Evolutionary conservation across 2,329 filamentous ascomycete species (phyloP).

Genomic region (Aphanoascus verrucosus): DNA sequence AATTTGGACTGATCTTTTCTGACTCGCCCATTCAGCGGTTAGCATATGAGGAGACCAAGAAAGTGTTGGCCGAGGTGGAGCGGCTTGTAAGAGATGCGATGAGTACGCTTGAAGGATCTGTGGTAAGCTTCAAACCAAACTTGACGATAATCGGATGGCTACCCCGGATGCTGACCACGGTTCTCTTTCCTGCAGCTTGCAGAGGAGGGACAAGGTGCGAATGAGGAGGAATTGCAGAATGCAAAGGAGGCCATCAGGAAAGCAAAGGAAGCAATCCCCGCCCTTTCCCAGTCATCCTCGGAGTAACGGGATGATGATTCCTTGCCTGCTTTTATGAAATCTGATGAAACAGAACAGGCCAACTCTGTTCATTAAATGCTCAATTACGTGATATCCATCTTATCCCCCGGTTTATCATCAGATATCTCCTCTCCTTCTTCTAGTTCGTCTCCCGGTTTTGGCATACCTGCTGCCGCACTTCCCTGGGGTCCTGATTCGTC

Average conservation of each 20-base stretch:
- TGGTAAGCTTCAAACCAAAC: constrained; percentile 44
- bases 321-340: background rate
- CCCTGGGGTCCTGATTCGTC: constrained; percentile 26
- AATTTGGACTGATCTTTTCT: background rate
- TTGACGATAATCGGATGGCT: background rate
- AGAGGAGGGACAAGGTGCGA: constrained; percentile 33
- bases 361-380: background rate
- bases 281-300: background rate
- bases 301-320: background rate
- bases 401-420: constrained; percentile 41
- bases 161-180: background rate
- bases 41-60: constrained; percentile 79
- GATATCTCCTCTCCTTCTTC: constrained; percentile 43
- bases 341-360: background rate
- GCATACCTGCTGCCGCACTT: constrained; percentile 20
- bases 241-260: constrained; percentile 34
- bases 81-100: constrained; percentile 62
- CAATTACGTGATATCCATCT: constrained; percentile 53
- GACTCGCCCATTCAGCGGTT: constrained; percentile 46
- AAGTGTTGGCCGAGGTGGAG: constrained; percentile 63
- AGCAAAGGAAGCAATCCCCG: constrained; percentile 21
- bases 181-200: constrained; percentile 24
- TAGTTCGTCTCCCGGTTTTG: constrained; percentile 31
- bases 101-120: constrained; percentile 60
- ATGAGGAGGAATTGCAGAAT: constrained; percentile 26